Percentiles rank a stretch among this genome's conserved stretches.
Evolutionary conservation across 2,329 filamentous ascomycete genomes (phyloP).

Genomic region (Aspergillus melleus): DNA sequence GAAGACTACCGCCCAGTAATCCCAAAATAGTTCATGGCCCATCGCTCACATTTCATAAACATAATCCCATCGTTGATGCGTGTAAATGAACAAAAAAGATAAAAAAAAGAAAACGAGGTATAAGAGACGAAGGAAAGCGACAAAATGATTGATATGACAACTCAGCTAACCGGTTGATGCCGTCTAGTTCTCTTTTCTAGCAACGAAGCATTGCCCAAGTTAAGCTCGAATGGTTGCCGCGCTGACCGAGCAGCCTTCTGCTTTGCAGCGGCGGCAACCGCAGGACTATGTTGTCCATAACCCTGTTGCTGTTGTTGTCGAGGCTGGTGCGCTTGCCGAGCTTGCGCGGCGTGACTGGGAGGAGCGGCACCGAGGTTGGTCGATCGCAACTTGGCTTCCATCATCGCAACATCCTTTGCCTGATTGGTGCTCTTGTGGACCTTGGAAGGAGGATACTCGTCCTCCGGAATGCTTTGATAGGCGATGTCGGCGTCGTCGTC

Average conservation of each 20-base stretch:
- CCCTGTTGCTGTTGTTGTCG: constrained; percentile 53
- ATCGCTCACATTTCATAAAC: constrained; percentile 5
- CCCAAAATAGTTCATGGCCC: constrained; percentile 8
- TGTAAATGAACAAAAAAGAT: constrained; percentile 4
- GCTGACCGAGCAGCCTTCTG: constrained; percentile 73
- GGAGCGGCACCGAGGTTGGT: constrained; percentile 65
- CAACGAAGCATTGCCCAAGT: constrained; percentile 84
- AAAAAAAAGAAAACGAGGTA: background rate
- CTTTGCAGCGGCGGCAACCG: constrained; percentile 79
- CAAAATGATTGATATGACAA: background rate
- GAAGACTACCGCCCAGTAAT: constrained; percentile 6
- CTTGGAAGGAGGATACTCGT: constrained; percentile 56
- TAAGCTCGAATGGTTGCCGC: constrained; percentile 87
- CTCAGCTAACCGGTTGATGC: constrained; percentile 32
- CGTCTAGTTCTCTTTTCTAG: constrained; percentile 66
- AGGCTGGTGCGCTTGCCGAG: constrained; percentile 57
- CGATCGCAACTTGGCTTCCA: constrained; percentile 86
- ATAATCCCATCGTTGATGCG: constrained; percentile 1
- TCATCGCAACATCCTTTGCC: constrained; percentile 62
- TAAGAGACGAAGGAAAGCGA: background rate
- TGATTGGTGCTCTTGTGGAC: constrained; percentile 64
- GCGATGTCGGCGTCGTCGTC: constrained; percentile 42
- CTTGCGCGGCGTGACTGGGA: constrained; percentile 60
- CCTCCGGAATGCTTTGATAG: constrained; percentile 15
- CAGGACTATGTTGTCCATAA: constrained; percentile 85